Conservation (phyloP, 345 rosid genomes). For the Acer negundo region DNA sequence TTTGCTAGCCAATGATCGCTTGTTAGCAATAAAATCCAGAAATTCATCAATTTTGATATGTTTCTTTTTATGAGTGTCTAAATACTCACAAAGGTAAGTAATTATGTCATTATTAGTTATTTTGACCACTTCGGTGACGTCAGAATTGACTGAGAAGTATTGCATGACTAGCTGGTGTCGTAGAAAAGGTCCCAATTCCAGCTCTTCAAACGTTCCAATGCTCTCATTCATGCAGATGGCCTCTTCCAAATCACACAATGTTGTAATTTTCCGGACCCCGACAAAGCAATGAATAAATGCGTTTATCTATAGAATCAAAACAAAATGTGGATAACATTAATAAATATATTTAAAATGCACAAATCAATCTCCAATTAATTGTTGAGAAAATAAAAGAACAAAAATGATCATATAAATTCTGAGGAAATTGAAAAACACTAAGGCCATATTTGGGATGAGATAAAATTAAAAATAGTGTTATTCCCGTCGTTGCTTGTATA, state of each 20-base stretch:
- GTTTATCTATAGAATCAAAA: constrained; percentile 53
- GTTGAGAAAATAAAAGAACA: not conserved
- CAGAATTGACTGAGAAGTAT: constrained; percentile 50
- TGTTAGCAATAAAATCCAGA: constrained; percentile 64
- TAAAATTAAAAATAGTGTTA: no score
- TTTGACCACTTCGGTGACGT: constrained; percentile 47
- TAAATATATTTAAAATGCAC: not conserved
- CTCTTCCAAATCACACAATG: constrained; percentile 75
- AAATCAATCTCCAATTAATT: not conserved
- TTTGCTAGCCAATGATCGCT: constrained; percentile 49
- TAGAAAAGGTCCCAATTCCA: constrained; percentile 75
- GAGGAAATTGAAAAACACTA: not conserved
- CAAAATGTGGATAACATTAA: not conserved
- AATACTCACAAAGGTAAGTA: constrained; percentile 47
- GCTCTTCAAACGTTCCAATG: constrained; percentile 59
- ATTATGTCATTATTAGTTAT: constrained; percentile 69
- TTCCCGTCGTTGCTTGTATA: no score
- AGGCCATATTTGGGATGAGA: no score
- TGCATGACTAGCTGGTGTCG: constrained; percentile 67
- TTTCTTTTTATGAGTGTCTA: constrained; percentile 32
- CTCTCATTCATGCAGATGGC: constrained; percentile 73
- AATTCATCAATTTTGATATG: constrained; percentile 54
- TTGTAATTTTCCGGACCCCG: constrained; percentile 59
- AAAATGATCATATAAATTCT: not conserved
- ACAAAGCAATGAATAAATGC: constrained; percentile 87